phyloP scores from a whole-genome alignment of 2,329 filamentous ascomycete species.

The Sporothrix humicola region DNA sequence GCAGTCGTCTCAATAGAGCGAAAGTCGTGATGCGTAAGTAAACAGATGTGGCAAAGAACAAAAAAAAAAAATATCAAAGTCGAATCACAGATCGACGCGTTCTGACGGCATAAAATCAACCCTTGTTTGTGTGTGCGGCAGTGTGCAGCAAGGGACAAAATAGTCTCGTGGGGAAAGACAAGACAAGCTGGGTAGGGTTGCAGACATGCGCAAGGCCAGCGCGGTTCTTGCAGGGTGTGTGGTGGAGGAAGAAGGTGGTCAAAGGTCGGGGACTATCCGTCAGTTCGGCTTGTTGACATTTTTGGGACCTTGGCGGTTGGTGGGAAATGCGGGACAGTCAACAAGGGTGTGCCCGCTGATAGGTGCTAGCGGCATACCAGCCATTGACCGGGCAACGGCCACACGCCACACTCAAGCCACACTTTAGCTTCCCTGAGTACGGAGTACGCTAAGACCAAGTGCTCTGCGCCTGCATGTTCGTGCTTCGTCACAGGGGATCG shows the following conservation, averaged over 20 bases:
- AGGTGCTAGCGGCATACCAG: neutral
- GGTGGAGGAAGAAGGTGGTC: constrained; percentile 1
- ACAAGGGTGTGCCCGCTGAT: constrained; percentile 11
- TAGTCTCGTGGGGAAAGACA: constrained; percentile 17
- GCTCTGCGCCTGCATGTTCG: neutral
- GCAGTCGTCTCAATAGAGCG: too few relatives aligned
- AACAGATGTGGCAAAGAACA: neutral
- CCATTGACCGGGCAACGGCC: constrained; percentile 15
- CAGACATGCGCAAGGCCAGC: constrained; percentile 23
- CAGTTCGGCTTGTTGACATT: constrained; percentile 23
- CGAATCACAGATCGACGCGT: constrained; percentile 11
- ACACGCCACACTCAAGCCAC: constrained; percentile 23
- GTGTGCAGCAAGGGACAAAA: neutral
- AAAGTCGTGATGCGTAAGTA: neutral
- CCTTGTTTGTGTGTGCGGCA: constrained; percentile 12
- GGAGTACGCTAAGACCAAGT: neutral
- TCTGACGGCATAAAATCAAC: neutral
- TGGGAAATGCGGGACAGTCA: constrained; percentile 20
- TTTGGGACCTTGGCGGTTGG: neutral
- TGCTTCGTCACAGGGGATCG: constrained; percentile 1
- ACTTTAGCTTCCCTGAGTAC: neutral
- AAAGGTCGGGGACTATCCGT: constrained; percentile 6
- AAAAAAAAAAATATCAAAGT: neutral
- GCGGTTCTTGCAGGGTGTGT: constrained; percentile 12
- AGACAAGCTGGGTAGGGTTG: neutral